These are phyloP conservation scores for Cadophora sp. DNA, from an alignment of 2,329 filamentous ascomycete genomes.

Conservation along the genomic window DNA sequence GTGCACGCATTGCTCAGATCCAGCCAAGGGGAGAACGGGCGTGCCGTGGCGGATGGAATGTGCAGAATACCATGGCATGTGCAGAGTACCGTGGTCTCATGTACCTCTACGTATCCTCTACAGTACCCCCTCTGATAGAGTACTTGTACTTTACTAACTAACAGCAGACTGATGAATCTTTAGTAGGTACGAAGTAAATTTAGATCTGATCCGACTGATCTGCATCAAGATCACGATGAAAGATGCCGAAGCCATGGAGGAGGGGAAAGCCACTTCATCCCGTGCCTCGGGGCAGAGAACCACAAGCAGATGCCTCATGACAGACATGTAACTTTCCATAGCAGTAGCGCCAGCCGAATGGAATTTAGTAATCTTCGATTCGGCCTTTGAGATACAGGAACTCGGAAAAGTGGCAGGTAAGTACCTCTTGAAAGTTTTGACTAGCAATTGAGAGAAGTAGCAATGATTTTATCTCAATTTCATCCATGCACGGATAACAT, in stretches of 20 bases:
- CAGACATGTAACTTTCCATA: background rate
- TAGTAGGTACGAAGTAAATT: background rate
- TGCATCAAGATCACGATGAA: background rate
- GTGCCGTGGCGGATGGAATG: background rate
- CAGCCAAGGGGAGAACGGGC: background rate
- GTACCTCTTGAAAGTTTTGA: too few relatives aligned
- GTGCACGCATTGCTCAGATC: background rate
- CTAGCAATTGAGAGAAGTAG: too few relatives aligned
- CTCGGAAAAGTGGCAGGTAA: background rate
- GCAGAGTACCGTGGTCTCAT: too few relatives aligned
- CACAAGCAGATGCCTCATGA: background rate
- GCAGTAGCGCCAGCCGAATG: constrained; percentile 1
- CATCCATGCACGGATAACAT: too few relatives aligned
- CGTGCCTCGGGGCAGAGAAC: background rate
- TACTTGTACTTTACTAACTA: too few relatives aligned
- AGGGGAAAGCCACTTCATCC: background rate
- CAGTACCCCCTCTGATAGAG: background rate
- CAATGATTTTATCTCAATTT: too few relatives aligned
- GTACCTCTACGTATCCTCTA: background rate
- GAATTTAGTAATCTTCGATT: background rate
- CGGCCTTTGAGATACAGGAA: background rate
- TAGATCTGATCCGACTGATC: background rate
- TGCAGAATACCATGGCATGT: background rate
- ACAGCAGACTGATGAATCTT: background rate
- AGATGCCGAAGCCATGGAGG: background rate